Base-by-base conservation (phyloP, 2,329 filamentous ascomycete genomes). In the Ascomycota sp. region DNA sequence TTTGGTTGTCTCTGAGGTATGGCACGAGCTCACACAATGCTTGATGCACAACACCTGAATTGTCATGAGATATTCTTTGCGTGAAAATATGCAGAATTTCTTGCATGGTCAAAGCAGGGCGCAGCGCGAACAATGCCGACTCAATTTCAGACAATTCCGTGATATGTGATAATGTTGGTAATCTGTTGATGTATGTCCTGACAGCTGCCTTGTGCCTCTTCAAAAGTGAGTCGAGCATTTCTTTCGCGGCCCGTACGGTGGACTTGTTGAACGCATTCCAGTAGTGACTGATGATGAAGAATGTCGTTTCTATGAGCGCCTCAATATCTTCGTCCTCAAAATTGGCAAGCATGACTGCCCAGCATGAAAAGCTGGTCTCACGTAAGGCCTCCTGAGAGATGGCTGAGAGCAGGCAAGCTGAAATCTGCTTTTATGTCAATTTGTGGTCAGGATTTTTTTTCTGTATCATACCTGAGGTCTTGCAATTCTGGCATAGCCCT, bases 331-430 rank as follows among this genome's bases (percentile, higher is more conserved):
- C 75, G 33, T 75, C 72, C 8, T 75, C 74, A 28, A 95, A 62
- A 30, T 74, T 68, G 20, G 56, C 65, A 12, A 95, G 64, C 54
- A 98, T 73, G 7, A 73, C 65, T 19, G 70, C 65, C 89, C 89
- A 99, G 29, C 83, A 81, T 4, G 66, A 69, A 42, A 95, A 85
- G 2, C 83, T 80, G 20, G 71, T 61, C 35, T 81, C 65, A 36
- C 81, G 72, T n/a, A 98, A 61, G 28, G 75, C 66, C 27, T 73
- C 63, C 30, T 78, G 69, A 11, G 76, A 65, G 35, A 95, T 65
- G 0, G 83, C 83, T 15, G 82, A 83, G 36, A 92, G 72, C 9
- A 98, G 59, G 45, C 81, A 94, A n/a, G 86, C 83, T 39, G 82
- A 82, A 32, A 95, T 86, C 73, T 86, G 42, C 8, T 10, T 13